These are phyloP conservation scores for Digitaria exilis DNA, from an alignment of 202 grass and related monocot species.

Conservation along the genomic window DNA sequence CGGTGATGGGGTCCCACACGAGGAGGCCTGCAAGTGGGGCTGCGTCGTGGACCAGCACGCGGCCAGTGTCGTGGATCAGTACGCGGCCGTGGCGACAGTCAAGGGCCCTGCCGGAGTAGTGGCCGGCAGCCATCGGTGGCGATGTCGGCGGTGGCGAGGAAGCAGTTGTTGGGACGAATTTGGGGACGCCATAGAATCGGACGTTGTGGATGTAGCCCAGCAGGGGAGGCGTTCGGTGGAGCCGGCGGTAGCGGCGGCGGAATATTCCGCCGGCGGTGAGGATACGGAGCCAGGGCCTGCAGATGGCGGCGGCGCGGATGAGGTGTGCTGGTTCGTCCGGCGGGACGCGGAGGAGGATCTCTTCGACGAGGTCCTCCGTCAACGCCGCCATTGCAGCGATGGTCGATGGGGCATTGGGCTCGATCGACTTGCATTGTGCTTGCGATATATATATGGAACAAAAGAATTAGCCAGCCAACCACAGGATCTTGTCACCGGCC, in stretches of 20 bases:
- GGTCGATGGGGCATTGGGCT: too few relatives aligned
- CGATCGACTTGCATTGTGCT: too few relatives aligned
- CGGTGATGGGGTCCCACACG: not conserved
- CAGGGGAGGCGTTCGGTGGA: not conserved
- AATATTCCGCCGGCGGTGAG: not conserved
- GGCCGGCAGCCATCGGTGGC: not conserved
- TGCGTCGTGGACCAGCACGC: too few relatives aligned
- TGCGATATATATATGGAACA: too few relatives aligned
- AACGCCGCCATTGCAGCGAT: too few relatives aligned
- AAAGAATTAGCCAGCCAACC: too few relatives aligned
- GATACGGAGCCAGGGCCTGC: not conserved
- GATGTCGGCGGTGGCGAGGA: not conserved
- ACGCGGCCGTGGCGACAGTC: not conserved
- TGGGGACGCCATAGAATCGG: fast-evolving
- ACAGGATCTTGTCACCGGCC: too few relatives aligned
- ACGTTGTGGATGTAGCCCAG: not conserved
- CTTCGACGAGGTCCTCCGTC: not conserved
- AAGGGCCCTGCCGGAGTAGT: not conserved
- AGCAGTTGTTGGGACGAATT: not conserved
- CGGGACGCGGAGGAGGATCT: not conserved
- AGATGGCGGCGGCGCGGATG: not conserved
- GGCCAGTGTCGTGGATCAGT: not conserved
- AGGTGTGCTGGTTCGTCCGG: not conserved
- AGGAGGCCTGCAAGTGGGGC: not conserved
- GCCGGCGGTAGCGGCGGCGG: not conserved